Conservation (phyloP, 176 grass and related monocot species). For the Stipa capillata region DNA sequence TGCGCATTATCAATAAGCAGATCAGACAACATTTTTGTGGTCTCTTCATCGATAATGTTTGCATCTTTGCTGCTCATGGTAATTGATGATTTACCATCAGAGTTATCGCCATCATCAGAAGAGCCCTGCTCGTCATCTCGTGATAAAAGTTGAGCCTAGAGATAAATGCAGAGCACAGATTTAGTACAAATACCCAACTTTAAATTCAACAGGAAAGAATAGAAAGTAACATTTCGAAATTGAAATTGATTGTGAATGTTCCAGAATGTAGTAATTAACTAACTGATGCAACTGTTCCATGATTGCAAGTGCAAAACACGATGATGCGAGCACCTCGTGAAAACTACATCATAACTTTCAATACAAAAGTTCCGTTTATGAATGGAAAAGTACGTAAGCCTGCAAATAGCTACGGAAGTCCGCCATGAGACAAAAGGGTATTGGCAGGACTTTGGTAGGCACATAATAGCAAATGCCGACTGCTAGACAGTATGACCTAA, state of each 20-base stretch:
- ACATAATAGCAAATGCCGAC: not conserved
- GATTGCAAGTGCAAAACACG: not conserved
- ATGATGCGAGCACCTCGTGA: not conserved
- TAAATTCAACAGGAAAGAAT: not conserved
- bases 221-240: not conserved
- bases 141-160: slow-evolving; percentile 81
- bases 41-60: slow-evolving; percentile 43
- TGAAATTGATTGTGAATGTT: not conserved
- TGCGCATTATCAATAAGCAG: slow-evolving; percentile 84
- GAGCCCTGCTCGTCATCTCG: slow-evolving; percentile 45
- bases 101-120: slow-evolving; percentile 37
- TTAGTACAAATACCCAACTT: not conserved
- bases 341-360: not conserved
- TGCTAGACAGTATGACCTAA: not conserved
- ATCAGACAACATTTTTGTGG: slow-evolving; percentile 65
- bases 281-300: not conserved
- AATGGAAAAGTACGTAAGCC: not conserved
- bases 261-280: not conserved
- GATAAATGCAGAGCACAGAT: not conserved
- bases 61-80: slow-evolving; percentile 33
- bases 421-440: not conserved
- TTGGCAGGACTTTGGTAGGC: not conserved
- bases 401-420: not conserved
- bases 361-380: not conserved
- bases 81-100: slow-evolving; percentile 41